phyloP scores from a whole-genome alignment of 1,139 yeast genomes.

The Diutina neorugosa region DNA sequence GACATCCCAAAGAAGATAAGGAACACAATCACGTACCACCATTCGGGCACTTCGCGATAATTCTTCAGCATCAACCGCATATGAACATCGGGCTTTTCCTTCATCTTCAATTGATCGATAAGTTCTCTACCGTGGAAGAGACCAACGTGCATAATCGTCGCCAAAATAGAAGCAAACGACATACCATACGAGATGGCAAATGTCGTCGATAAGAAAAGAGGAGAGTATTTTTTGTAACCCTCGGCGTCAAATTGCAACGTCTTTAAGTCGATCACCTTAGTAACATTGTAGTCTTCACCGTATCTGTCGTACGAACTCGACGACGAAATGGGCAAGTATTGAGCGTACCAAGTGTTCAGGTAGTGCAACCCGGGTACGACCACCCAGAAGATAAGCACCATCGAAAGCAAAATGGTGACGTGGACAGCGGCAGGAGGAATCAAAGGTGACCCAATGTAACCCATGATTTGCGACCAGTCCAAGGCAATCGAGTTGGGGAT shows the following conservation, averaged over 20 bases:
- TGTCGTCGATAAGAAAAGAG: conserved; percentile 52
- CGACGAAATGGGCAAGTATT: conserved; percentile 31
- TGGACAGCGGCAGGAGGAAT: conserved; percentile 54
- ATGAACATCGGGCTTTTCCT: conserved; percentile 47
- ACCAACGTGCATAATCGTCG: conserved; percentile 42
- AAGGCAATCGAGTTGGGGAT: conserved; percentile 29
- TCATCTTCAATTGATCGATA: conserved; percentile 27
- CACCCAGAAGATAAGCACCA: conserved; percentile 26
- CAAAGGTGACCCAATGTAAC: conserved; percentile 52
- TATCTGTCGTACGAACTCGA: conserved; percentile 27
- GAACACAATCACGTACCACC: conserved; percentile 50
- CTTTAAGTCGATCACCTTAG: conserved; percentile 27
- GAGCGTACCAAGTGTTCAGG: conserved; percentile 31
- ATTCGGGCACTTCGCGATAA: conserved; percentile 51
- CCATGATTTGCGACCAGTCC: conserved; percentile 35
- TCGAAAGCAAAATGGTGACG: conserved; percentile 29
- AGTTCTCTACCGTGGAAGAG: conserved; percentile 48
- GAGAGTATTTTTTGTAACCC: conserved; percentile 41
- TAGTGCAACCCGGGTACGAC: conserved; percentile 31
- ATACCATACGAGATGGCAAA: conserved; percentile 51
- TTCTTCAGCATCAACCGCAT: conserved; percentile 42
- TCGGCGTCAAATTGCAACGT: conserved; percentile 30
- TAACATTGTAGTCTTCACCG: conserved; percentile 22
- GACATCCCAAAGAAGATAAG: conserved; percentile 27
- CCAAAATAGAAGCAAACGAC: conserved; percentile 50